phyloP scores from a whole-genome alignment of 306 rosid species.

The Leucaena leucocephala region DNA sequence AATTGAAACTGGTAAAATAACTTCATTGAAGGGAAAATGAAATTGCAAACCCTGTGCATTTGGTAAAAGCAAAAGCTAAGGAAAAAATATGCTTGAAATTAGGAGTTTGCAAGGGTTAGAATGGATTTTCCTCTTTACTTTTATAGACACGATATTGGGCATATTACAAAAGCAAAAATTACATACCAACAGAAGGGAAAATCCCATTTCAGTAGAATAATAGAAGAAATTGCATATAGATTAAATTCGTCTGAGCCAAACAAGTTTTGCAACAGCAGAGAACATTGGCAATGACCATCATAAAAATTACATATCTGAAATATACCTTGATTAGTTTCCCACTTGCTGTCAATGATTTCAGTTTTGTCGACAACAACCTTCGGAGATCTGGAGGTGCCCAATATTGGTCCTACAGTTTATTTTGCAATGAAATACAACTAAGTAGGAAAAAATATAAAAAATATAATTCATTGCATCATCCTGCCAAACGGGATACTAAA shows the following conservation, averaged over 20 bases:
- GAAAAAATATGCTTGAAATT: not conserved
- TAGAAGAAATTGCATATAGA: not conserved
- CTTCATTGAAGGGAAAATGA: not conserved
- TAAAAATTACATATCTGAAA: slow-evolving; percentile 7
- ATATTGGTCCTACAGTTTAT: slow-evolving; percentile 73
- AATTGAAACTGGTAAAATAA: not conserved
- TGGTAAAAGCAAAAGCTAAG: slow-evolving; percentile 3
- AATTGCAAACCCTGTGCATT: not conserved
- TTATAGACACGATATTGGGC: not conserved
- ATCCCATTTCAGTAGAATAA: not conserved
- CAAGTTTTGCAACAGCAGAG: slow-evolving; percentile 16
- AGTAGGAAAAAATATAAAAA: slow-evolving; percentile 9
- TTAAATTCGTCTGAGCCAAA: slow-evolving; percentile 10
- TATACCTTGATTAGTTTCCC: slow-evolving; percentile 88
- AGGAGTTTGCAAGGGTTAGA: not conserved
- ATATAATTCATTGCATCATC: slow-evolving; percentile 12
- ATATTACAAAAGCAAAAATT: not conserved
- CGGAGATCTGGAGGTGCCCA: slow-evolving; percentile 87
- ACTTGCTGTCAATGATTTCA: slow-evolving; percentile 70
- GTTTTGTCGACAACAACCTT: slow-evolving; percentile 73
- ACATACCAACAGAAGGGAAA: not conserved
- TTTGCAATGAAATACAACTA: slow-evolving; percentile 32
- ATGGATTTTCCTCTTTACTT: not conserved
- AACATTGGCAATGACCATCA: slow-evolving; percentile 24
- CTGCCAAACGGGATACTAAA: slow-evolving; percentile 21